These are phyloP conservation scores for Sporothrix phasma DNA, from an alignment of 2,329 filamentous ascomycete species.

Conservation along the genomic window DNA sequence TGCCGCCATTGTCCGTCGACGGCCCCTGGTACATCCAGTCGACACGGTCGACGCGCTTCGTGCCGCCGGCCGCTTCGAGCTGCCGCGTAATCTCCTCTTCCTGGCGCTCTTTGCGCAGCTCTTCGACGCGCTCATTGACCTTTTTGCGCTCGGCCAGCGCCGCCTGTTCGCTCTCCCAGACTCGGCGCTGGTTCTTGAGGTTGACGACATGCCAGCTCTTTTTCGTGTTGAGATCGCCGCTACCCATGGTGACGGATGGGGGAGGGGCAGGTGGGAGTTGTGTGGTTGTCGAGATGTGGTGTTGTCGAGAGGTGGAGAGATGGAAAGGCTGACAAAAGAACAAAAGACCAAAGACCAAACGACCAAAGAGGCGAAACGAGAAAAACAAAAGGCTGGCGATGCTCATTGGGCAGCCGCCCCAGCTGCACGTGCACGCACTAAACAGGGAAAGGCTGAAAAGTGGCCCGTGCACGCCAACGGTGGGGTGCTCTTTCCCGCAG, in stretches of 20 bases:
- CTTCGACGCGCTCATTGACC: slow-evolving; percentile 82
- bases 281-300: neutral
- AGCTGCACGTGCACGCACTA: neutral
- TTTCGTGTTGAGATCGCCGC: slow-evolving; percentile 87
- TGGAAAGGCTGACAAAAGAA: neutral
- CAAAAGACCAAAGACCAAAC: neutral
- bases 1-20: slow-evolving; percentile 59
- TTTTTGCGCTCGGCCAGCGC: slow-evolving; percentile 91
- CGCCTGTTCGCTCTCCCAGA: slow-evolving; percentile 86
- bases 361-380: no score
- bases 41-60: slow-evolving; percentile 69
- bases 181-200: slow-evolving; percentile 79
- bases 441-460: slow-evolving; percentile 9
- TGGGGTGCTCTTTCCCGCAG: slow-evolving; percentile 4
- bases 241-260: slow-evolving; percentile 49
- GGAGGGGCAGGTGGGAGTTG: neutral
- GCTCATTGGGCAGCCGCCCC: neutral
- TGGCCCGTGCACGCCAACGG: slow-evolving; percentile 13
- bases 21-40: slow-evolving; percentile 98
- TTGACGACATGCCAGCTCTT: slow-evolving; percentile 90
- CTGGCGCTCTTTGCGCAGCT: slow-evolving; percentile 85
- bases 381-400: neutral
- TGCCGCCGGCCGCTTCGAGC: slow-evolving; percentile 79
- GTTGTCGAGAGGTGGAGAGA: neutral
- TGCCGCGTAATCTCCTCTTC: slow-evolving; percentile 86